These are phyloP conservation scores for Lavandula angustifolia DNA, from an alignment of 257 asterid genomes.

Conservation along the genomic window DNA sequence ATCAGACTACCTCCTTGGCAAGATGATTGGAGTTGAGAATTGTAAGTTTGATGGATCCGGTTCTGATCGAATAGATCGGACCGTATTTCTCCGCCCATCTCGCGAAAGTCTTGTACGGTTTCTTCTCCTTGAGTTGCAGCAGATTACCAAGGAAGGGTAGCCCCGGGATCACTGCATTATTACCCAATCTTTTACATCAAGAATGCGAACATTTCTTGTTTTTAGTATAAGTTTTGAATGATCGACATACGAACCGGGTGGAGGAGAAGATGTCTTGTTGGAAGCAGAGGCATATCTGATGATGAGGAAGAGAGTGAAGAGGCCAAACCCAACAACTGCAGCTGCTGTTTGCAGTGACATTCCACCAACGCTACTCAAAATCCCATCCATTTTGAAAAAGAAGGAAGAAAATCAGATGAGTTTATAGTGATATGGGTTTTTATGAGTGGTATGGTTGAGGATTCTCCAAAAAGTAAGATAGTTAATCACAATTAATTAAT, in stretches of 20 bases:
- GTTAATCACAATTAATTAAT: no score
- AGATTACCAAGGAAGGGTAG: slow-evolving; percentile 76
- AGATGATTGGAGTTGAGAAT: slow-evolving; percentile 66
- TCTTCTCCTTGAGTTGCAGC: slow-evolving; percentile 83
- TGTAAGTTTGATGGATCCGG: slow-evolving; percentile 64
- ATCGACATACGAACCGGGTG: slow-evolving; percentile 63
- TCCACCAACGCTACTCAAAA: slow-evolving; percentile 40
- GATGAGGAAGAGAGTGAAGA: slow-evolving; percentile 43
- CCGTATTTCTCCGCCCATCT: slow-evolving; percentile 82
- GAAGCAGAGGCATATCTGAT: slow-evolving; percentile 32
- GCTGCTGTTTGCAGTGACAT: slow-evolving; percentile 39
- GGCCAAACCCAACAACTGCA: slow-evolving; percentile 47
- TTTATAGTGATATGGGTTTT: no score
- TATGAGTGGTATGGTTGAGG: no score
- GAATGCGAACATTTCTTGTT: not conserved
- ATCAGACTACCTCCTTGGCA: slow-evolving; percentile 64
- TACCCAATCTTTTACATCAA: not conserved
- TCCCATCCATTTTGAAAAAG: slow-evolving; percentile 49
- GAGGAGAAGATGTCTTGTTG: slow-evolving; percentile 38
- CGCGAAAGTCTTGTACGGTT: slow-evolving; percentile 76
- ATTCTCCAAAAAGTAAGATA: no score
- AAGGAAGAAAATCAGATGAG: no score
- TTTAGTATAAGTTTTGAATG: no score
- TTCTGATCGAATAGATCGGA: slow-evolving; percentile 67
- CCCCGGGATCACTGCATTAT: slow-evolving; percentile 79